Percentiles rank a stretch among this genome's conserved stretches.
Evolutionary conservation across 106 monocot species (phyloP).

Genomic region (Dendrobium huoshanense): DNA sequence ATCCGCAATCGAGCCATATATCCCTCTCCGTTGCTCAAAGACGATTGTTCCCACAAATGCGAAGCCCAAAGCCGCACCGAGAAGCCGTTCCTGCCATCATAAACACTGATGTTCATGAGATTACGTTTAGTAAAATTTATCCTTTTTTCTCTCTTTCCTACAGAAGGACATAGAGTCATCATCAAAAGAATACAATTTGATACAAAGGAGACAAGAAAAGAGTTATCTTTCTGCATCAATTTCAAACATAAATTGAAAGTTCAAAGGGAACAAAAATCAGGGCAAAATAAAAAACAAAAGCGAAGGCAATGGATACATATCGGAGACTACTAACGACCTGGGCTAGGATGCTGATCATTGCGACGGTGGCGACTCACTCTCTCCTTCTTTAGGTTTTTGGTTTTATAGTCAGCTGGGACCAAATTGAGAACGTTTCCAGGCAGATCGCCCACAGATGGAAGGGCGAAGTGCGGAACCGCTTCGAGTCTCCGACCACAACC

Average conservation of each 20-base stretch:
- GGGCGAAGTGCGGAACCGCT: too few species aligned
- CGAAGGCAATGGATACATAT: not conserved
- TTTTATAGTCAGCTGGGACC: not conserved
- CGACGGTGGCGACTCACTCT: not conserved
- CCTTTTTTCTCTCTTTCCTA: not conserved
- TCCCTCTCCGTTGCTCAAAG: slow-evolving; percentile 43
- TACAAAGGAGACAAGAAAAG: not conserved
- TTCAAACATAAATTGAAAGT: not conserved
- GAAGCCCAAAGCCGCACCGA: slow-evolving; percentile 46
- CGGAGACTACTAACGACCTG: slow-evolving; percentile 18
- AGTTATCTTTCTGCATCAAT: not conserved
- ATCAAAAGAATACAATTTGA: not conserved
- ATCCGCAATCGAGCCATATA: slow-evolving; percentile 36
- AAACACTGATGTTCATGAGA: not conserved
- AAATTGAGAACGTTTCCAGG: too few species aligned
- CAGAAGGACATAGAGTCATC: not conserved
- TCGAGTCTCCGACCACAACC: too few species aligned
- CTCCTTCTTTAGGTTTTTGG: not conserved
- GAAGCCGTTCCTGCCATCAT: slow-evolving; percentile 50
- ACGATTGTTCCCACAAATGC: slow-evolving; percentile 32
- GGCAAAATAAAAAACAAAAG: not conserved
- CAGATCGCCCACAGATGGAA: too few species aligned
- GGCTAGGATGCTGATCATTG: slow-evolving; percentile 46
- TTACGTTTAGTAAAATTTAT: not conserved
- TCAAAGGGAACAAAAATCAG: slow-evolving; percentile 1